Percentiles rank a stretch among this genome's conserved stretches.
phyloP scores from a whole-genome alignment of 2,329 filamentous ascomycete genomes.

The Paecilomyces formosus region DNA sequence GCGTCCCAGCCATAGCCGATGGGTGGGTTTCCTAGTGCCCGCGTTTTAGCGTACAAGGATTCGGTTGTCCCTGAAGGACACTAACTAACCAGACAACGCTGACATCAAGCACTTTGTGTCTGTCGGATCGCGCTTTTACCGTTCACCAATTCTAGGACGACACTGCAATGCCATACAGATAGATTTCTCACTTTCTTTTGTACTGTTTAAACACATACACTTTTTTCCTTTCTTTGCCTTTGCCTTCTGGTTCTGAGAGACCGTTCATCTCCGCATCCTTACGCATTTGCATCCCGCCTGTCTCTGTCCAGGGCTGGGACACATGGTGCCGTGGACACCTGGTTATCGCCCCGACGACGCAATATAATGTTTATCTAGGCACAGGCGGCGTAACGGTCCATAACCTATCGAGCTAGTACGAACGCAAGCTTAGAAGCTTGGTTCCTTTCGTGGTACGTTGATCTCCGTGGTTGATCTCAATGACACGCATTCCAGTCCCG shows the following conservation, averaged over 20 bases:
- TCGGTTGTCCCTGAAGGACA: not conserved
- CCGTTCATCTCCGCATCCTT: not conserved
- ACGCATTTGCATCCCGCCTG: not conserved
- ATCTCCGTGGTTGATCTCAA: conserved; percentile 3
- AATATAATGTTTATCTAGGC: not conserved
- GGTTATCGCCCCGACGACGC: not conserved
- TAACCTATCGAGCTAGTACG: not conserved
- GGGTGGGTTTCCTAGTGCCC: not conserved
- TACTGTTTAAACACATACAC: not conserved
- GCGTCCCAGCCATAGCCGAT: not conserved
- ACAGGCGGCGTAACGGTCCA: not conserved
- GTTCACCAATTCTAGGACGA: not conserved
- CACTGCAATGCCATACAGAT: not conserved
- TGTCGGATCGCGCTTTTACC: not conserved
- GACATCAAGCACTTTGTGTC: not conserved
- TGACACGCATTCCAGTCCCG: not conserved
- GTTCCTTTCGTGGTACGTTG: conserved; percentile 19
- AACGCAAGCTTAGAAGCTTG: conserved; percentile 10
- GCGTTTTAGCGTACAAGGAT: not conserved
- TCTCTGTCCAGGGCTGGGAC: not conserved
- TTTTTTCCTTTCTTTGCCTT: not conserved
- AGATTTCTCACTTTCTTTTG: not conserved
- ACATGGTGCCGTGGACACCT: not conserved
- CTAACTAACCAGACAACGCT: not conserved
- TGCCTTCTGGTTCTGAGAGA: not conserved